Conservation (phyloP, 495 filamentous ascomycete species). For the Penicillium chermesinum region DNA sequence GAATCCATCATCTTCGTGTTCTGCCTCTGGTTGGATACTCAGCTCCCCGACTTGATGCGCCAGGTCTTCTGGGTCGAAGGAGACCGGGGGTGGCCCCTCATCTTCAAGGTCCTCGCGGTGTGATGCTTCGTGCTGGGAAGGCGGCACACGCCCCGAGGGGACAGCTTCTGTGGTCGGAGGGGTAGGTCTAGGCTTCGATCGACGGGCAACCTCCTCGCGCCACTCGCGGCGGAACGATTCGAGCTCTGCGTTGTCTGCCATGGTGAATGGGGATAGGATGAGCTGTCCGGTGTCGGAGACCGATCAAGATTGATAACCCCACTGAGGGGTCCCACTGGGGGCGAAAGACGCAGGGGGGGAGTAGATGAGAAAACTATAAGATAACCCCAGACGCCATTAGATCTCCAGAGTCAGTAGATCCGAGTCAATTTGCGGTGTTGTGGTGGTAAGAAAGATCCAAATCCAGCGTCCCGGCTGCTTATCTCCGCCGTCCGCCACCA, state of each 20-base stretch:
- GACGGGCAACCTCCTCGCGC: slow-evolving; percentile 70
- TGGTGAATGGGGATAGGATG: slow-evolving; percentile 25
- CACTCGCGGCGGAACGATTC: slow-evolving; percentile 77
- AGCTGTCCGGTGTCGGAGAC: slow-evolving; percentile 25
- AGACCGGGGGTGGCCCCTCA: slow-evolving; percentile 32
- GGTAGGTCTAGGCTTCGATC: slow-evolving; percentile 31
- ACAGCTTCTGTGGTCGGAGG: slow-evolving; percentile 19
- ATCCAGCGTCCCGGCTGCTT: slow-evolving; percentile 11
- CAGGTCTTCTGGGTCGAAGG: slow-evolving; percentile 37
- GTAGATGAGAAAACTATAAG: slow-evolving; percentile 6
- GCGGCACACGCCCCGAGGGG: slow-evolving; percentile 27
- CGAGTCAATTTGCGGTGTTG: not conserved
- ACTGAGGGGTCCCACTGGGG: slow-evolving; percentile 9
- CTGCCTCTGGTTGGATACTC: slow-evolving; percentile 25
- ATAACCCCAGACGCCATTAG: slow-evolving; percentile 11
- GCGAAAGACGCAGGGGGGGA: slow-evolving; percentile 1
- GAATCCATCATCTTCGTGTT: slow-evolving; percentile 32
- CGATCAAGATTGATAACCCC: slow-evolving; percentile 28
- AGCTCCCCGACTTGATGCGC: slow-evolving; percentile 36
- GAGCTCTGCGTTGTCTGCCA: slow-evolving; percentile 67
- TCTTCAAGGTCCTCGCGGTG: slow-evolving; percentile 38
- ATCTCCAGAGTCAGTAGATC: slow-evolving; percentile 4
- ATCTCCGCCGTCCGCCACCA: slow-evolving; percentile 26
- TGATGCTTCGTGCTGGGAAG: slow-evolving; percentile 29
- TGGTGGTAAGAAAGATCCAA: slow-evolving; percentile 5